Evolutionary conservation across 768 basidiomycete genomes (phyloP).

Genomic region (Pisolithus tinctorius): DNA sequence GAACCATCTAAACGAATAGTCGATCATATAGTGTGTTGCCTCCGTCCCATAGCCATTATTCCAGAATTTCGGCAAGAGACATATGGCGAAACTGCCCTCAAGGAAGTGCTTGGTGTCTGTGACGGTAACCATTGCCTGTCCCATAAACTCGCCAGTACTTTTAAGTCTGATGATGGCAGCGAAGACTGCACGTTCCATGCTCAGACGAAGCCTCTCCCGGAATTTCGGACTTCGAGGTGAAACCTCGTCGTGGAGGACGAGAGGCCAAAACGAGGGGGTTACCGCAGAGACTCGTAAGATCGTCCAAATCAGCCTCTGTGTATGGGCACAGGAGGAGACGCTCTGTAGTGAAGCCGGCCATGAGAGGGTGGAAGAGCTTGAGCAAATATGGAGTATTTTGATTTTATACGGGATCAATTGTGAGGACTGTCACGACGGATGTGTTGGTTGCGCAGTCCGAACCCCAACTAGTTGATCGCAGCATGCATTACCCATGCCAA

Average conservation of each 20-base stretch:
- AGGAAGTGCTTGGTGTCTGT: constrained; percentile 19
- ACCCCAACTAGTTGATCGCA: too few relatives aligned
- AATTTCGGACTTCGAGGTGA: constrained; percentile 12
- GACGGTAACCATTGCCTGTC: constrained; percentile 23
- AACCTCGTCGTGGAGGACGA: constrained; percentile 10
- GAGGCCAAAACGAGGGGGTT: constrained; percentile 21
- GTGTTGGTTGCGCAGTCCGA: too few relatives aligned
- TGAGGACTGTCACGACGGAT: too few relatives aligned
- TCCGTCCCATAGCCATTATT: constrained; percentile 37
- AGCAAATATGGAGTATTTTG: background rate
- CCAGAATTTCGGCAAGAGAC: constrained; percentile 28
- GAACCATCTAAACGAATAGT: constrained; percentile 34
- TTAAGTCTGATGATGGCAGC: constrained; percentile 22
- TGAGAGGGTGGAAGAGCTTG: background rate
- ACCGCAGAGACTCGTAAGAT: constrained; percentile 23
- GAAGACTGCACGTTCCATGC: constrained; percentile 23
- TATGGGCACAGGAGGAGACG: constrained; percentile 29
- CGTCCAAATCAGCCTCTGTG: constrained; percentile 25
- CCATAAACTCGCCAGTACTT: constrained; percentile 26
- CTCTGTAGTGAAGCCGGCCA: constrained; percentile 23
- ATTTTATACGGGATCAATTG: too few relatives aligned
- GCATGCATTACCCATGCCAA: too few relatives aligned
- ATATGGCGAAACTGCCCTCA: constrained; percentile 28
- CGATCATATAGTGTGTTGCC: constrained; percentile 33
- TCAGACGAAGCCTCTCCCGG: constrained; percentile 12